Evolutionary conservation across 1,284 basidiomycete species (phyloP).

Genomic region (Leccinum solheimii): DNA sequence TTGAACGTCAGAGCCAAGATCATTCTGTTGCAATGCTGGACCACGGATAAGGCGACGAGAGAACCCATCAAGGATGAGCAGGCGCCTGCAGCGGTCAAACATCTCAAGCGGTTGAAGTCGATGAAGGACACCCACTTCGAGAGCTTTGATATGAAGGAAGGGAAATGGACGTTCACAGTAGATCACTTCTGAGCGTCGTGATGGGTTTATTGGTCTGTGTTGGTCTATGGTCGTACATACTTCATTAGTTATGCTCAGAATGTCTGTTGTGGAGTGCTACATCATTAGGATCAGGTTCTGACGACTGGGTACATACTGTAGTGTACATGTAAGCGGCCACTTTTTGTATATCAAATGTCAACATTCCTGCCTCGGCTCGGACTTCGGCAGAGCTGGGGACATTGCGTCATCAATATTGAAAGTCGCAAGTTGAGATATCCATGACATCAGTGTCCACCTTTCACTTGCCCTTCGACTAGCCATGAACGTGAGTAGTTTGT

Average conservation of each 20-base stretch:
- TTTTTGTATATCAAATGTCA: background rate
- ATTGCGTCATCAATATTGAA: constrained; percentile 5
- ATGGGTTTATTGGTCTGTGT: background rate
- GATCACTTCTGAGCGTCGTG: constrained; percentile 73
- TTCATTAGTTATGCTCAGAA: background rate
- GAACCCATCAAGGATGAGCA: constrained; percentile 86
- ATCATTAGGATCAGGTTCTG: constrained; percentile 10
- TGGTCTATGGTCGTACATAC: background rate
- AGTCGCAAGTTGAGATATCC: background rate
- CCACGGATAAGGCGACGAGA: constrained; percentile 88
- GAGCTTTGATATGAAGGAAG: constrained; percentile 75
- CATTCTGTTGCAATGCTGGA: constrained; percentile 82
- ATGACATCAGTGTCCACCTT: background rate
- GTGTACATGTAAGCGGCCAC: constrained; percentile 6
- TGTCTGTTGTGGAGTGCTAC: constrained; percentile 7
- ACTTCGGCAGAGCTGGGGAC: background rate
- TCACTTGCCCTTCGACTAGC: background rate
- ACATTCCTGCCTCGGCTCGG: background rate
- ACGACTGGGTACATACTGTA: constrained; percentile 12
- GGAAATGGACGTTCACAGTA: constrained; percentile 93
- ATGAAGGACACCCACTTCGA: constrained; percentile 89
- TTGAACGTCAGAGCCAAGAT: constrained; percentile 89
- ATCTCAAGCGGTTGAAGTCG: constrained; percentile 81
- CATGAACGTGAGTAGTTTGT: constrained; percentile 25
- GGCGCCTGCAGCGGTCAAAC: constrained; percentile 72